Evolutionary conservation across 768 basidiomycete species (phyloP), one percentile per base, ranked within the genome.

Genomic region (Termitomyces sp.): DNA sequence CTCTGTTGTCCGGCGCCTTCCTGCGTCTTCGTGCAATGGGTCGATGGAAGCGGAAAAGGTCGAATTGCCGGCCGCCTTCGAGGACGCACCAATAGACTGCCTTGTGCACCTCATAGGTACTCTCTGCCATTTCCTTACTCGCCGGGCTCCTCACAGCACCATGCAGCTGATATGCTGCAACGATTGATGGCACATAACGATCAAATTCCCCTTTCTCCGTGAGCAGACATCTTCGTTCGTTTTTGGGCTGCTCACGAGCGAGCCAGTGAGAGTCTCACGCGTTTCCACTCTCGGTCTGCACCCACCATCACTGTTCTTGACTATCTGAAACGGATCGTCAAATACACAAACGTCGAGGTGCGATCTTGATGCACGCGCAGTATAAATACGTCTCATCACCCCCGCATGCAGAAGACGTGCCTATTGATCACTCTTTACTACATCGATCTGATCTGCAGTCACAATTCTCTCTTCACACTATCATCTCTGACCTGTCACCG

Each of bases 401-500:
- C 39, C 39, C 45, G 36, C 50, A 51, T 52, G 42, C 73, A 91
- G 90, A 87, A 86, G 73, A 81, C 86, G 41, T 91, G 87, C 64
- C 82, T 95, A 51, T 74, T 94, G 63, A 85, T 93, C 71, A 86
- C 85, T 36, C 80, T 94, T 61, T 86, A 90, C 75, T 94, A 94
- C 72, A 92, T 96, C 75, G 94, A 95, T 74, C 88, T 91, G 75
- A 93, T 97, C 67, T 96, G 93, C 73, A 81, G 86, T 46, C 85
- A 92, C 64, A 81, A 85, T 65, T 90, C 93, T 24, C 79, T 85
- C 34, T 99, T 98, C 80, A 96, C 90, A 50, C 83, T 99, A 62
- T 92, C 93, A 37, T 96, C 94, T 37, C 85, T 98, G 66, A 98
- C 96, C 24, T 94, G 94, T 67, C 97, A 99, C 75, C 93, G 97